These are phyloP conservation scores for Basidiobolus meristosporus DNA, from an alignment of 371 early-diverging fungal genomes.

Conservation along the genomic window DNA sequence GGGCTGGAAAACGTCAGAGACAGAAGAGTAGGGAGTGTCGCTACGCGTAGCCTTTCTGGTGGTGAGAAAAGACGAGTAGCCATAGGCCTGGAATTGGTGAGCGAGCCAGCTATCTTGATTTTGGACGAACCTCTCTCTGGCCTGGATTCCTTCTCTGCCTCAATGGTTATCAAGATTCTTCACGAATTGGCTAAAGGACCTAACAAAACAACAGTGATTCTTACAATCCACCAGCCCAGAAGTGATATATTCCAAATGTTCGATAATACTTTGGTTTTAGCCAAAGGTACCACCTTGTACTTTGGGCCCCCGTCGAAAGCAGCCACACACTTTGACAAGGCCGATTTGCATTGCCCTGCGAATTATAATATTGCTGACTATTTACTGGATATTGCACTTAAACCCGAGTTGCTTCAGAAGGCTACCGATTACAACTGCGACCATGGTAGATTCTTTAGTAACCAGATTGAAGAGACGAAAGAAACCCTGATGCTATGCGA, in stretches of 20 bases:
- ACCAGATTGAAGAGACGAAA: too few relatives aligned
- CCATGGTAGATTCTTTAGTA: too few relatives aligned
- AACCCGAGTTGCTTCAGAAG: too few relatives aligned
- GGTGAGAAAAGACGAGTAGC: conserved; percentile 75
- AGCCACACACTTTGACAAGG: too few relatives aligned
- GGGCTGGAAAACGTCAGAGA: conserved; percentile 25
- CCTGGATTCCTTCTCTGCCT: conserved; percentile 8
- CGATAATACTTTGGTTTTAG: conserved; percentile 21
- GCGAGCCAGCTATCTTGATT: too few relatives aligned
- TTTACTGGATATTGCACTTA: too few relatives aligned
- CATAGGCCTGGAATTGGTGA: conserved; percentile 75
- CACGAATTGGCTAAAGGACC: not conserved
- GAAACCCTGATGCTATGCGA: not conserved
- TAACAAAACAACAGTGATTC: conserved; percentile 14
- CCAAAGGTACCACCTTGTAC: too few relatives aligned
- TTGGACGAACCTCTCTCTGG: conserved; percentile 89
- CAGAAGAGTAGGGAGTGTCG: not conserved
- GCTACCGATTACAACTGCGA: too few relatives aligned
- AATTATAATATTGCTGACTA: too few relatives aligned
- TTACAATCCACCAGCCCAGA: conserved; percentile 20
- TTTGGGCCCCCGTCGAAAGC: too few relatives aligned
- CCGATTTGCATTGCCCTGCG: too few relatives aligned
- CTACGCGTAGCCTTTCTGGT: conserved; percentile 13
- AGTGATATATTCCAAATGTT: conserved; percentile 18
- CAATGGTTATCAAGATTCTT: not conserved